Evolutionary conservation across 2,329 filamentous ascomycete genomes (phyloP).

Genomic region (Didymella keratinophila): DNA sequence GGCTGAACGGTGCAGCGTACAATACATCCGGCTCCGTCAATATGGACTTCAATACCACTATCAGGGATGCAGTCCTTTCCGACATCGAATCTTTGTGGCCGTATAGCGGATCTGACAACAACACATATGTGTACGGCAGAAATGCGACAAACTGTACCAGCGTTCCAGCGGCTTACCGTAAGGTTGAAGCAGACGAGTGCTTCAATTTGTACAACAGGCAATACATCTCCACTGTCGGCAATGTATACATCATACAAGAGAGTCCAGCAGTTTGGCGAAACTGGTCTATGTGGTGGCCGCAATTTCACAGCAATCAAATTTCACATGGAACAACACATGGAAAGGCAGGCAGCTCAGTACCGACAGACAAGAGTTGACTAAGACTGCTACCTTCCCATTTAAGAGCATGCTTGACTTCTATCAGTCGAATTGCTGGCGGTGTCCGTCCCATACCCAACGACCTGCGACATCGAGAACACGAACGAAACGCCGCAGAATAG

Average conservation of each 20-base stretch:
- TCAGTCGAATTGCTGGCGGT: constrained; percentile 26
- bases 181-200: constrained; percentile 8
- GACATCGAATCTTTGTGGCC: not conserved
- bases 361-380: not conserved
- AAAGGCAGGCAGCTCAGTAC: too few relatives aligned
- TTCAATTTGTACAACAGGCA: constrained; percentile 21
- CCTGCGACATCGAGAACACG: constrained; percentile 12
- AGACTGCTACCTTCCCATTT: constrained; percentile 5
- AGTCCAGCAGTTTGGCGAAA: constrained; percentile 19
- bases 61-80: not conserved
- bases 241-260: constrained; percentile 24
- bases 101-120: not conserved
- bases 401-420: constrained; percentile 11
- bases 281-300: constrained; percentile 5
- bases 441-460: constrained; percentile 11
- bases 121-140: not conserved
- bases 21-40: constrained; percentile 15
- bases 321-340: not conserved
- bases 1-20: constrained; percentile 22
- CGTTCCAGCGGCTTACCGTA: not conserved
- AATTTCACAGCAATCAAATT: constrained; percentile 2
- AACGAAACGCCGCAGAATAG: constrained; percentile 15
- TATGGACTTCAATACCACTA: not conserved
- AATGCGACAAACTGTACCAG: not conserved
- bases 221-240: constrained; percentile 23